Evolutionary conservation across 805 yeast genomes (phyloP), one percentile per base, ranked within the genome.

Genomic region (Lipomyces japonicus): DNA sequence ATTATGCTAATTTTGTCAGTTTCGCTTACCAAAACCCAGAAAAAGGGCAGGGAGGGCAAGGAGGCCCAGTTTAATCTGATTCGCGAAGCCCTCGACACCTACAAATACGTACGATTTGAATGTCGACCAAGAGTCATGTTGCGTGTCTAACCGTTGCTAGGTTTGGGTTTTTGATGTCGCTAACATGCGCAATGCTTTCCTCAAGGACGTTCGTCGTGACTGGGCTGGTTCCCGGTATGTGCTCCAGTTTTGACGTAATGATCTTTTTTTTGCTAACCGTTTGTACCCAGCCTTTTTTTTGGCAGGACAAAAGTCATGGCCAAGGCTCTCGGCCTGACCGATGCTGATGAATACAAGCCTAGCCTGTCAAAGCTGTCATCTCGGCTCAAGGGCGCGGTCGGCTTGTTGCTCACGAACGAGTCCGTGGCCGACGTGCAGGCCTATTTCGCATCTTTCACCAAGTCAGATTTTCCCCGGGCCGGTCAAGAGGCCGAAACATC

Each of bases 241-340:
- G 2, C 6, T 6, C 24, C 18, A 7, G 23, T 0, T 2, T n/a
- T 28, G 14, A 5, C 14, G 18, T n/a, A n/a, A 4, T 2, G 10
- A 4, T 3, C 7, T 23, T 4, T n/a, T n/a, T 35, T 18, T 25
- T 26, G 21, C 34, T 16, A 23, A 30, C 28, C 43, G 3, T 3
- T 34, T 24, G 31, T 25, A 18, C 12, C 18, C 26, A 52, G 88
- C 65, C 74, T 91, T 54, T 74, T 90, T 55, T 77, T 93, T 73
- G 98, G 98, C 57, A 88, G 90, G 68, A 86, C 93, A 66, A 85
- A 89, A 68, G 96, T 93, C 16, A 76, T 93, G 66, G 90, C 86
- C 64, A 90, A 90, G 69, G 96, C 97, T 1, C 74, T 93, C 18
- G 98, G 98, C 57, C 84, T 81, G 56, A 78, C 84, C 16, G 81